Conservation (phyloP, 1,284 basidiomycete genomes). For the Leucoagaricus sp. region DNA sequence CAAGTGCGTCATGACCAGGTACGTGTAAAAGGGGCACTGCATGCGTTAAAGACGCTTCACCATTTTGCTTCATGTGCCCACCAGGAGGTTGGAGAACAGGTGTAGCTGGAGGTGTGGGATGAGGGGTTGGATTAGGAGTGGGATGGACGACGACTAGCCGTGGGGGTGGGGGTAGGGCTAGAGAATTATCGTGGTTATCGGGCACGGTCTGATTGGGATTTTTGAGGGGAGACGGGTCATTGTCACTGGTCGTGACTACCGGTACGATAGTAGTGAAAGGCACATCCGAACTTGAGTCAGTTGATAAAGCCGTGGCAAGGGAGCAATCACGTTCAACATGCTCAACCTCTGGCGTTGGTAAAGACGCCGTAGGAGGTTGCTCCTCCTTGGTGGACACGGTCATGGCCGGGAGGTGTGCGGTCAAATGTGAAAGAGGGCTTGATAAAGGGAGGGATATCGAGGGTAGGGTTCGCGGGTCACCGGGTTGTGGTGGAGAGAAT, state of each 20-base stretch:
- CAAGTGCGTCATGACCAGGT: constrained; percentile 9
- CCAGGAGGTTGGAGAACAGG: constrained; percentile 23
- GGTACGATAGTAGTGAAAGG: neutral
- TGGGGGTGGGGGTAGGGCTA: constrained; percentile 26
- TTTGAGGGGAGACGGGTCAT: constrained; percentile 4
- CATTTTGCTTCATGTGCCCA: neutral
- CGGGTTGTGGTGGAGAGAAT: constrained; percentile 7
- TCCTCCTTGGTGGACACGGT: neutral
- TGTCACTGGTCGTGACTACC: constrained; percentile 12
- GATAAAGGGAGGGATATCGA: constrained; percentile 7
- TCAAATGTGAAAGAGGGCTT: neutral
- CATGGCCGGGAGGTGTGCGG: neutral
- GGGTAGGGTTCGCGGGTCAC: constrained; percentile 6
- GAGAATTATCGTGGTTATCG: constrained; percentile 7
- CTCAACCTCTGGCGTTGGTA: constrained; percentile 13
- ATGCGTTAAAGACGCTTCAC: neutral
- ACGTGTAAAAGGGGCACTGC: constrained; percentile 15
- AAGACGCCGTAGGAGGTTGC: neutral
- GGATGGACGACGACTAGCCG: constrained; percentile 37
- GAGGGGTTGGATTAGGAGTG: constrained; percentile 40
- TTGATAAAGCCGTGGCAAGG: neutral
- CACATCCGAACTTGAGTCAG: neutral
- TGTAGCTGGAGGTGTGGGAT: constrained; percentile 40
- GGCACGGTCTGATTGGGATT: neutral
- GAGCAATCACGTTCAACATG: neutral